A percentile compares a stretch with the other conserved stretches of the same genome.
These are phyloP conservation scores for Xanthoconium separans DNA, from an alignment of 1,284 basidiomycete species.

Conservation along the genomic window DNA sequence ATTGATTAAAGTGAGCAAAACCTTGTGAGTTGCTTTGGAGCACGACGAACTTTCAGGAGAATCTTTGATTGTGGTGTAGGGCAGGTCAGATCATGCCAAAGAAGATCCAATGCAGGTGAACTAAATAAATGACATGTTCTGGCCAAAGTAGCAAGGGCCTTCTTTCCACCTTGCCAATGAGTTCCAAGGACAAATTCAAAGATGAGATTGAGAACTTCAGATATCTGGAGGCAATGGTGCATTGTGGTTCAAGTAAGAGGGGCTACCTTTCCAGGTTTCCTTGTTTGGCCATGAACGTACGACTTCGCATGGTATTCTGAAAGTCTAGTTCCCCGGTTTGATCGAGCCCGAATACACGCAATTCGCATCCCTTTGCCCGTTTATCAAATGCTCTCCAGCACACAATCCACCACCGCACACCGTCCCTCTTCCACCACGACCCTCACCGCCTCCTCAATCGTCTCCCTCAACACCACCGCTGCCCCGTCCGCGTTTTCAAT, in stretches of 20 bases:
- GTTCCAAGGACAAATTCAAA: constrained; percentile 1
- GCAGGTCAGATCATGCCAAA: constrained; percentile 15
- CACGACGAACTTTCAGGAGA: constrained; percentile 10
- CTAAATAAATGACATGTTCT: constrained; percentile 18
- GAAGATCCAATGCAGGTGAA: constrained; percentile 13
- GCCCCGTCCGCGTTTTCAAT: constrained; percentile 6
- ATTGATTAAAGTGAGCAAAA: background rate
- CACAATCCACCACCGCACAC: constrained; percentile 18
- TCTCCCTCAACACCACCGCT: constrained; percentile 38
- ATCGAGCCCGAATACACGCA: too few species aligned
- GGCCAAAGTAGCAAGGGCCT: constrained; percentile 15
- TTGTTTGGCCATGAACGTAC: too few species aligned
- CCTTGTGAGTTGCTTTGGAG: background rate
- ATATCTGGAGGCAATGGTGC: constrained; percentile 14
- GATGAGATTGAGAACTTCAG: constrained; percentile 12
- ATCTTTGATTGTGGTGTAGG: constrained; percentile 8
- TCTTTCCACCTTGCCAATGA: constrained; percentile 1
- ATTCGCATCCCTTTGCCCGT: too few species aligned
- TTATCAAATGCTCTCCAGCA: too few species aligned
- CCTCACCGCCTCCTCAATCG: constrained; percentile 49
- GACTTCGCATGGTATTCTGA: too few species aligned
- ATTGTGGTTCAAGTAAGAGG: background rate
- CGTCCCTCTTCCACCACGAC: constrained; percentile 56
- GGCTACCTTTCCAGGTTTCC: too few species aligned
- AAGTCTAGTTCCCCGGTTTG: too few species aligned